Evolutionary conservation across 257 asterid genomes (phyloP).

Genomic region (Asclepias syriaca): DNA sequence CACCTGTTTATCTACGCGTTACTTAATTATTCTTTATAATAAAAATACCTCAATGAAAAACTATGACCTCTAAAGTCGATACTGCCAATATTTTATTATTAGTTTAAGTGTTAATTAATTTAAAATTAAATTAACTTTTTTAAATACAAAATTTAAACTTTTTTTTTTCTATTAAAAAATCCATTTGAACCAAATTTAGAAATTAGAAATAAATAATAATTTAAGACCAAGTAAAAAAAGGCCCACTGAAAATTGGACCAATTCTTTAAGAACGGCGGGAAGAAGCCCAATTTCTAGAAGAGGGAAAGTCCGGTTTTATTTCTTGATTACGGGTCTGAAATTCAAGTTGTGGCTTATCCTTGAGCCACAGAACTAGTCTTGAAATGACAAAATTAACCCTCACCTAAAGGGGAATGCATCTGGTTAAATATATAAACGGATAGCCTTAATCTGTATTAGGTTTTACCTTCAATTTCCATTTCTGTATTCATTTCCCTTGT

Average conservation of each 20-base stretch:
- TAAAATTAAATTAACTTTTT: too few species aligned
- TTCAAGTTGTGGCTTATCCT: slow-evolving; percentile 8
- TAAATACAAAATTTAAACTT: too few species aligned
- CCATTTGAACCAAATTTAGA: not conserved
- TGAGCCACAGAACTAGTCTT: not conserved
- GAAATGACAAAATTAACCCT: slow-evolving; percentile 7
- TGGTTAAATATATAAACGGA: not conserved
- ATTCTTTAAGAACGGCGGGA: not conserved
- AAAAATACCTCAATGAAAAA: too few species aligned
- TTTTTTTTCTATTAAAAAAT: too few species aligned
- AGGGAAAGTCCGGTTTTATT: not conserved
- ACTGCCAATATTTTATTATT: too few species aligned
- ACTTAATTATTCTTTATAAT: too few species aligned
- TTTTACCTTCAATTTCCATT: not conserved
- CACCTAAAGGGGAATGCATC: not conserved
- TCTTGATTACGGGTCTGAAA: not conserved
- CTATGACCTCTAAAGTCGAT: too few species aligned
- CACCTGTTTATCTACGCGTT: too few species aligned
- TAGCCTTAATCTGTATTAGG: not conserved
- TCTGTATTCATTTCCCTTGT: not conserved
- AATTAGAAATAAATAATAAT: not conserved
- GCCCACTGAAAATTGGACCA: not conserved
- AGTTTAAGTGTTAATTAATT: too few species aligned
- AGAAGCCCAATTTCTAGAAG: not conserved
- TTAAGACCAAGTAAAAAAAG: not conserved